These are phyloP conservation scores for Leccinum barrowsii DNA, from an alignment of 768 basidiomycete genomes.

Conservation along the genomic window DNA sequence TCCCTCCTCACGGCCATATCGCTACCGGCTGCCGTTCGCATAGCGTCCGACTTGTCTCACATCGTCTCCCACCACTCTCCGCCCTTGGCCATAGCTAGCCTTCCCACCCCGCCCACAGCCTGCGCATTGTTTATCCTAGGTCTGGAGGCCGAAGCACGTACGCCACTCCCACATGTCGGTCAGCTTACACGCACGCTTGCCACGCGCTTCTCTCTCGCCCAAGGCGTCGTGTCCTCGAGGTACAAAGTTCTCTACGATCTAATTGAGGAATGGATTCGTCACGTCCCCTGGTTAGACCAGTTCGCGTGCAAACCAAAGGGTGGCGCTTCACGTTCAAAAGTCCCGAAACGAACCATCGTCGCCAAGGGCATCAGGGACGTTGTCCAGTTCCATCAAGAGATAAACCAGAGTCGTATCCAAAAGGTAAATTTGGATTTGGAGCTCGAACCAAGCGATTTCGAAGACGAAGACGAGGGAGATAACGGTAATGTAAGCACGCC, in stretches of 20 bases:
- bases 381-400: slow-evolving; percentile 62
- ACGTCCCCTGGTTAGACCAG: slow-evolving; percentile 73
- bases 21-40: slow-evolving; percentile 37
- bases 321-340: slow-evolving; percentile 49
- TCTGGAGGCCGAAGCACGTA: slow-evolving; percentile 61
- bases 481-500: slow-evolving; percentile 9
- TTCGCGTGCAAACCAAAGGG: slow-evolving; percentile 36
- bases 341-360: slow-evolving; percentile 60
- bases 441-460: slow-evolving; percentile 27
- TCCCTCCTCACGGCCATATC: slow-evolving; percentile 39
- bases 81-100: slow-evolving; percentile 38
- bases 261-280: slow-evolving; percentile 54
- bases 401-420: slow-evolving; percentile 44
- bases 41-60: slow-evolving; percentile 45
- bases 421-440: slow-evolving; percentile 40
- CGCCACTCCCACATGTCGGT: slow-evolving; percentile 48
- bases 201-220: slow-evolving; percentile 44
- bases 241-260: slow-evolving; percentile 65
- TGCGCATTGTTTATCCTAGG: slow-evolving; percentile 69
- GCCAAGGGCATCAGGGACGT: slow-evolving; percentile 69
- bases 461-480: slow-evolving; percentile 30
- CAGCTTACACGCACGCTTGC: slow-evolving; percentile 60
- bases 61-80: slow-evolving; percentile 38
- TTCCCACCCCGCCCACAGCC: slow-evolving; percentile 49
- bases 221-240: slow-evolving; percentile 59